These are phyloP conservation scores for Rhizoclosmatium sp. DNA, from an alignment of 192 early-diverging fungal genomes.

Conservation along the genomic window DNA sequence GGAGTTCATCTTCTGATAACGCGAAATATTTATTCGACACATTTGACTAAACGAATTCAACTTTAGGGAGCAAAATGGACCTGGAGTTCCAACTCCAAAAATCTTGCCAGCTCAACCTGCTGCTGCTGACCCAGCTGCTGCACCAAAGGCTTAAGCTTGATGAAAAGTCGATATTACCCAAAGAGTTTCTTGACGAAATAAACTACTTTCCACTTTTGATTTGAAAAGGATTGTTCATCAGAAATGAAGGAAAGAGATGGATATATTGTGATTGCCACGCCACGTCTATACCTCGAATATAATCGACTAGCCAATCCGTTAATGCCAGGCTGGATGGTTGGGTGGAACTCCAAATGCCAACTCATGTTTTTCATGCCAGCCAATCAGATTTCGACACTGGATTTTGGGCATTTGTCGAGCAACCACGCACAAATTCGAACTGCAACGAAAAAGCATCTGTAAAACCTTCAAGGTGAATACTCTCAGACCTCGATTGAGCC, in stretches of 20 bases:
- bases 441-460: constrained; percentile 1
- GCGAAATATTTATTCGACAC: background rate
- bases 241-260: background rate
- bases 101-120: constrained; percentile 30
- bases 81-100: constrained; percentile 40
- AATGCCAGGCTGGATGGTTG: background rate
- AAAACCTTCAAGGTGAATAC: background rate
- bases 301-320: background rate
- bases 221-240: background rate
- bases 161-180: no score
- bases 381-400: background rate
- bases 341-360: background rate
- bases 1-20: background rate
- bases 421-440: constrained; percentile 1
- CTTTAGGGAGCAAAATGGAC: constrained; percentile 56
- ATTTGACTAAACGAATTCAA: background rate
- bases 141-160: constrained; percentile 6
- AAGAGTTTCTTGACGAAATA: no score
- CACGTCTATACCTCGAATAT: background rate
- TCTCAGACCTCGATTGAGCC: background rate
- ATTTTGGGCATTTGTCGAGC: background rate
- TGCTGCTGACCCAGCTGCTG: constrained; percentile 9
- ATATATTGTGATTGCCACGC: background rate
- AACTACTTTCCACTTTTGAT: no score
- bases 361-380: background rate